Evolutionary conservation across 306 rosid species (phyloP), one percentile per base, ranked within the genome.

Genomic region (Dalbergia cultrata): DNA sequence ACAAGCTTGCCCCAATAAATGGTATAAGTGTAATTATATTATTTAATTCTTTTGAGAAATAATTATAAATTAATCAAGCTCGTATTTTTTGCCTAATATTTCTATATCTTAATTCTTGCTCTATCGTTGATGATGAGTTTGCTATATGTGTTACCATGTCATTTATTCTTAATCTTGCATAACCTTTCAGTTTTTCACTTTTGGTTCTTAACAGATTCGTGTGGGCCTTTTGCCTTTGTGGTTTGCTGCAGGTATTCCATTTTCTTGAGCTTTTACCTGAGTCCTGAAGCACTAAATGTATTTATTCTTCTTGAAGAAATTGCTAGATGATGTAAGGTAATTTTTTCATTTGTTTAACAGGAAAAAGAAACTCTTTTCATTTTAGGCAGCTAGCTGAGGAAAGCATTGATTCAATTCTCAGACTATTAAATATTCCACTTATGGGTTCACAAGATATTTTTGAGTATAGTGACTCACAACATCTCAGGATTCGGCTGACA

Each of bases 161-260:
- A 60, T 80, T 5, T 81, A 62, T 62, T 61, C 65, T 47, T 18
- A 13, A 58, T 52, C 10, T 45, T 16, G 9, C 53, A 71, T 82
- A 72, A 78, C 78, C 37, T 75, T 44, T 33, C 13, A 18, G 26
- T 54, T 7, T 52, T 52, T 52, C 7, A 8, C 37, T 79, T 60
- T 78, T 75, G 71, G 75, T 78, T 67, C 61, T 81, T 65, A 80
- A 72, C 94, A 93, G 98, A 78, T 93, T 81, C 92, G 79, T 77
- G 59, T 85, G 74, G 83, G 88, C 74, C 93, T 93, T 83, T 93
- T 91, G 85, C 97, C 98, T 34, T 74, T 93, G 86, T 86, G 92
- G 92, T 91, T 87, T 90, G 91, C 90, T 83, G 90, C 92, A 85
- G 94, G 98, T 91, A 90, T 56, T 61, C 66, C 44, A 66, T 49